Conservation (phyloP, 2,329 filamentous ascomycete species). For the Metarhizium anisopliae region DNA sequence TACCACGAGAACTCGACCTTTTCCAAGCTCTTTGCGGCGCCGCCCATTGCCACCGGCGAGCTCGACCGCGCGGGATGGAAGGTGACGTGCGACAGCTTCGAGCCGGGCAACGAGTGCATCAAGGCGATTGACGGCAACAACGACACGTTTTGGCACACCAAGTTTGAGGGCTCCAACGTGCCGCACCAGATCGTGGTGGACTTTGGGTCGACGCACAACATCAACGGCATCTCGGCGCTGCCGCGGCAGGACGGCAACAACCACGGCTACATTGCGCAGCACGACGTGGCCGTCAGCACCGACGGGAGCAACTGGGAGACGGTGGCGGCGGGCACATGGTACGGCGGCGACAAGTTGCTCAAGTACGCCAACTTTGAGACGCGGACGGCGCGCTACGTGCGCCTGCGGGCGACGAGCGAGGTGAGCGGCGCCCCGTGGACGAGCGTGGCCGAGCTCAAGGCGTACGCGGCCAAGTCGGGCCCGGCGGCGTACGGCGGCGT, state of each 20-base stretch:
- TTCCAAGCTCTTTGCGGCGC: conserved; percentile 3
- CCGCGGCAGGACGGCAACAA: conserved; percentile 17
- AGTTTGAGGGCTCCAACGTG: conserved; percentile 5
- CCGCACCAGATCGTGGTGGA: conserved; percentile 24
- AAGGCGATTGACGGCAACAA: conserved; percentile 19
- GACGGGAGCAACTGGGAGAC: conserved; percentile 18
- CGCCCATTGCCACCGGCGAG: conserved; percentile 3
- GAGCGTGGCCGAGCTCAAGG: conserved; percentile 22
- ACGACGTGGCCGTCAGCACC: conserved; percentile 19
- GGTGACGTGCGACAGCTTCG: conserved; percentile 18
- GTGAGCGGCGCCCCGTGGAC: conserved; percentile 20
- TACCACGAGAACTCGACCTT: neutral
- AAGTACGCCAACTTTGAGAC: conserved; percentile 25
- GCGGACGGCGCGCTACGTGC: conserved; percentile 18
- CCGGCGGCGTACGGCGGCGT: conserved; percentile 11
- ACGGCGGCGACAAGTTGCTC: conserved; percentile 14
- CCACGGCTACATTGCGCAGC: conserved; percentile 17
- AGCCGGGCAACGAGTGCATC: conserved; percentile 18
- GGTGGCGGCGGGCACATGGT: conserved; percentile 20
- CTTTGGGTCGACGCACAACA: conserved; percentile 14
- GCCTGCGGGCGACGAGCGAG: conserved; percentile 19
- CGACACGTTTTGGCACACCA: conserved; percentile 20
- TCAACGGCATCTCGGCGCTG: conserved; percentile 21
- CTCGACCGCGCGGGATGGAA: conserved; percentile 13
- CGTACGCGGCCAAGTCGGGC: conserved; percentile 18